phyloP scores from a whole-genome alignment of 192 early-diverging fungal genomes.

The Entomortierella parvispora region DNA sequence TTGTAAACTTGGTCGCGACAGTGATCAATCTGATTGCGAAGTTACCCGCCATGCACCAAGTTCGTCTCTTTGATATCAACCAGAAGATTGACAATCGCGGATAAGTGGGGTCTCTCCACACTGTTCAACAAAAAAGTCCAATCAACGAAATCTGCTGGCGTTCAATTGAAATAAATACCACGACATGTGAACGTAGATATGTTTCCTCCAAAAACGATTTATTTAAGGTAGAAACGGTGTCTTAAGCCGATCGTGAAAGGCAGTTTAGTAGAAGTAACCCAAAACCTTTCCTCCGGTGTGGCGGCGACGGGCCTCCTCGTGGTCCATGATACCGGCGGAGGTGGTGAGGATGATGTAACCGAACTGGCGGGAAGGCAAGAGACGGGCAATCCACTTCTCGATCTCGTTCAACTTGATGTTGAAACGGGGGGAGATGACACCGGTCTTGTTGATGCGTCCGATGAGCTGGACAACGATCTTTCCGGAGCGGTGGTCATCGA shows the following conservation, averaged over 20 bases:
- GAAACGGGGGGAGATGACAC: slow-evolving; percentile 99
- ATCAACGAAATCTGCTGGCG: too few relatives aligned
- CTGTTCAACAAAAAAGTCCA: neutral
- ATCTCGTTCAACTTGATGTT: slow-evolving; percentile 94
- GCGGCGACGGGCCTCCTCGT: slow-evolving; percentile 97
- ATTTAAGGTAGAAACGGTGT: slow-evolving; percentile 7
- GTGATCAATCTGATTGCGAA: slow-evolving; percentile 91
- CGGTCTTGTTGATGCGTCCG: slow-evolving; percentile 99
- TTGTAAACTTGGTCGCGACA: slow-evolving; percentile 86
- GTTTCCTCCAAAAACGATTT: neutral
- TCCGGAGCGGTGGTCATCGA: slow-evolving; percentile 98
- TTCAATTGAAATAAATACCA: neutral
- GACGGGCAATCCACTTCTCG: slow-evolving; percentile 97
- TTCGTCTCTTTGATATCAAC: slow-evolving; percentile 96
- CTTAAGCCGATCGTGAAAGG: neutral
- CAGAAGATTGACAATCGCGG: slow-evolving; percentile 26
- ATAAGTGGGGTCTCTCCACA: neutral
- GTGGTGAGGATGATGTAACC: slow-evolving; percentile 93
- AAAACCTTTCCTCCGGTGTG: slow-evolving; percentile 98
- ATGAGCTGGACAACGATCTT: slow-evolving; percentile 99
- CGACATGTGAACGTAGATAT: neutral
- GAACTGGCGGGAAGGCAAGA: slow-evolving; percentile 99
- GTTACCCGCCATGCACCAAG: slow-evolving; percentile 87
- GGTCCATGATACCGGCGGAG: slow-evolving; percentile 99
- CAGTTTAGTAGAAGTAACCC: slow-evolving; percentile 51